Evolutionary conservation across 306 rosid genomes (phyloP).

Genomic region (Mimosa pudica): DNA sequence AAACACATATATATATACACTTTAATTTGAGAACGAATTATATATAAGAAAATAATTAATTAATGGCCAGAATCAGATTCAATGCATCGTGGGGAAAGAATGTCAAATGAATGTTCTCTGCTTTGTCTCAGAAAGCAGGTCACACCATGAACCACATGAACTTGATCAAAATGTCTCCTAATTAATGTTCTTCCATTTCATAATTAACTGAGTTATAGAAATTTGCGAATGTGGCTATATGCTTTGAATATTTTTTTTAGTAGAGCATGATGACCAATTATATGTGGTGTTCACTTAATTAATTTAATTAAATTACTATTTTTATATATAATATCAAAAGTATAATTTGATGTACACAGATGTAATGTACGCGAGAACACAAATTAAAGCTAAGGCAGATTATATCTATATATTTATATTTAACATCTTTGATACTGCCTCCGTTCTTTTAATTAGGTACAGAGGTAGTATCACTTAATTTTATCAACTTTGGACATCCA

Average conservation of each 20-base stretch:
- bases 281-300: not conserved
- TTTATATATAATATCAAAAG: no score
- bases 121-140: conserved; percentile 9
- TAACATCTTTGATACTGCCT: no score
- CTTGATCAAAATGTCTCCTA: not conserved
- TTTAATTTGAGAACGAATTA: not conserved
- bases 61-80: conserved; percentile 9
- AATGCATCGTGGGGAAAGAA: conserved; percentile 6
- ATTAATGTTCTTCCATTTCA: not conserved
- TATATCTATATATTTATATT: no score
- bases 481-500: no score
- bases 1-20: not conserved
- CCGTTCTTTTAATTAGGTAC: no score
- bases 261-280: no score
- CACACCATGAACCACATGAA: conserved; percentile 5
- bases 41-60: not conserved
- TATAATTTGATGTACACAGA: no score
- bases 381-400: no score
- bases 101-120: conserved; percentile 9
- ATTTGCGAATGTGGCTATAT: not conserved
- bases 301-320: not conserved
- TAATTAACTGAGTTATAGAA: not conserved
- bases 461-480: no score
- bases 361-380: no score
- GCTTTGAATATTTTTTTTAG: not conserved